Percentiles rank a stretch among this genome's conserved stretches.
phyloP scores from a whole-genome alignment of 225 moss, liverwort and hornwort genomes.

The Rhytidiadelphus loreus region DNA sequence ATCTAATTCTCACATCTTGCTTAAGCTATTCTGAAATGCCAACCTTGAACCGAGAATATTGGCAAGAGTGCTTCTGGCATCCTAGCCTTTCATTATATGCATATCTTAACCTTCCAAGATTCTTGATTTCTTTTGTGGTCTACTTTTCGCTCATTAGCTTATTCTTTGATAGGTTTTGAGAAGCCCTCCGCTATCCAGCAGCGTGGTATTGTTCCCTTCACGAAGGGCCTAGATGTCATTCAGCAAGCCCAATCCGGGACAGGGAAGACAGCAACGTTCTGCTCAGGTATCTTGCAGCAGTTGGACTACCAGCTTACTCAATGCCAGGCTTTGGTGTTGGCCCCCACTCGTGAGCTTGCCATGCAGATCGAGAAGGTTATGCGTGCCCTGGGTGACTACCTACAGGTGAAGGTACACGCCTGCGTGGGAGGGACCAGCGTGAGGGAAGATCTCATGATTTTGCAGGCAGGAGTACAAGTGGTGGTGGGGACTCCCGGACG shows the following conservation, averaged over 20 bases:
- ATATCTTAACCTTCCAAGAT: background rate
- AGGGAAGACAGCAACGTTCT: constrained; percentile 61
- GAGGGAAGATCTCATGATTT: constrained; percentile 41
- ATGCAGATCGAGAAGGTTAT: constrained; percentile 68
- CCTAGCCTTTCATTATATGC: background rate
- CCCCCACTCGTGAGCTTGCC: constrained; percentile 63
- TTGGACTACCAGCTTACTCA: constrained; percentile 40
- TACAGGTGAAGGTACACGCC: constrained; percentile 60
- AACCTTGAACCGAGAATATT: background rate
- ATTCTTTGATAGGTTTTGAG: constrained; percentile 40
- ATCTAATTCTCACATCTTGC: background rate
- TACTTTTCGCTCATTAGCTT: background rate
- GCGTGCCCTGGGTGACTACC: constrained; percentile 58
- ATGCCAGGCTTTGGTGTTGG: constrained; percentile 62
- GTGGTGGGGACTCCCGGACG: constrained; percentile 69
- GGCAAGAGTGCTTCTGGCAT: background rate
- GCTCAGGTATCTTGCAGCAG: constrained; percentile 57
- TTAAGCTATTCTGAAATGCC: background rate
- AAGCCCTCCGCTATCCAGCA: constrained; percentile 70
- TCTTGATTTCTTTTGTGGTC: background rate
- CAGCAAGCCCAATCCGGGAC: constrained; percentile 67
- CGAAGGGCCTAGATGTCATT: constrained; percentile 57
- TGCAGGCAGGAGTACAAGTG: constrained; percentile 55
- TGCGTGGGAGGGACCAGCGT: constrained; percentile 73
- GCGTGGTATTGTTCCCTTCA: constrained; percentile 63